phyloP scores from a whole-genome alignment of 179 eudicot species.

The Actinidia arguta region DNA sequence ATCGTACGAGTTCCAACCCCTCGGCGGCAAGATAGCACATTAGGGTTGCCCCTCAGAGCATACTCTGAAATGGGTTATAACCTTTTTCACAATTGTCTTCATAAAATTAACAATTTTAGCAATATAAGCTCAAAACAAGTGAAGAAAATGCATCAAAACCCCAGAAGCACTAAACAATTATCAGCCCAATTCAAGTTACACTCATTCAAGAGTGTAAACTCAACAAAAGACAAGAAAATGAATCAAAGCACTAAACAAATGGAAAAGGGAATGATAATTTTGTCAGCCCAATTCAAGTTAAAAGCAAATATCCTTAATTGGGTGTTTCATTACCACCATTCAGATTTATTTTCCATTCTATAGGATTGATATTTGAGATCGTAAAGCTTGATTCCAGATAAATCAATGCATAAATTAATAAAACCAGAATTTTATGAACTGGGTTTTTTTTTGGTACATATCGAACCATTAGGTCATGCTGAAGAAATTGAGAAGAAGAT shows the following conservation, averaged over 20 bases:
- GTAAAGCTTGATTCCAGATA: not conserved
- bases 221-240: too few relatives aligned
- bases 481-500: not conserved
- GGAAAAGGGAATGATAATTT: not conserved
- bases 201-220: too few relatives aligned
- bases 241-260: too few relatives aligned
- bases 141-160: not conserved
- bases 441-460: conserved; percentile 6
- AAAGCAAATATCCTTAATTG: not conserved
- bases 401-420: not conserved
- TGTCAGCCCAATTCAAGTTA: not conserved
- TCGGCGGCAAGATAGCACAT: conserved; percentile 70
- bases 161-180: not conserved
- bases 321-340: not conserved
- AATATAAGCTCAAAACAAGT: not conserved
- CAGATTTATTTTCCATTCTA: not conserved
- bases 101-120: conserved; percentile 9
- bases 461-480: not conserved
- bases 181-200: not conserved
- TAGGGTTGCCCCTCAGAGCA: conserved; percentile 22
- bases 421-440: conserved; percentile 2
- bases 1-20: conserved; percentile 99
- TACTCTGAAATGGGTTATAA: conserved; percentile 33
- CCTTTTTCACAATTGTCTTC: not conserved
- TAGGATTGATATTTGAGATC: not conserved